Percentiles rank a stretch among this genome's conserved stretches.
Evolutionary conservation across 805 yeast genomes (phyloP).

Genomic region (Schwanniomyces occidentalis): DNA sequence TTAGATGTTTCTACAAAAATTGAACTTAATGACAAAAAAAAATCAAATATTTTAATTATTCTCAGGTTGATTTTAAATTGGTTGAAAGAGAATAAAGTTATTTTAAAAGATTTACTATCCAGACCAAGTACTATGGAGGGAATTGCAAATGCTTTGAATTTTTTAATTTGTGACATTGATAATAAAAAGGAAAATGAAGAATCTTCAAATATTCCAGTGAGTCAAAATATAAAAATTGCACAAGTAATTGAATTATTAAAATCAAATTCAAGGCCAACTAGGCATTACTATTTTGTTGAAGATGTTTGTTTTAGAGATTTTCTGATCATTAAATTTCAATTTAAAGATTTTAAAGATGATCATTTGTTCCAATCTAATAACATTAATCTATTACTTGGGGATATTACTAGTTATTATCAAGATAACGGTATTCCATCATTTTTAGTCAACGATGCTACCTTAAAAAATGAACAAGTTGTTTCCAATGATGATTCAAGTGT

Average conservation of each 20-base stretch:
- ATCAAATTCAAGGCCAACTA: conserved; percentile 39
- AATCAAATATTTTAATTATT: conserved; percentile 14
- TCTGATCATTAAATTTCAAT: conserved; percentile 50
- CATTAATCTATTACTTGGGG: conserved; percentile 23
- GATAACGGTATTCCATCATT: conserved; percentile 1
- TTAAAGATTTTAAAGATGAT: conserved; percentile 63
- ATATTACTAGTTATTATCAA: conserved; percentile 9
- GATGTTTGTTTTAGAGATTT: conserved; percentile 66
- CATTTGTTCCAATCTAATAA: conserved; percentile 34
- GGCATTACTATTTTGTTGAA: conserved; percentile 60
- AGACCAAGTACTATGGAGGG: conserved; percentile 10
- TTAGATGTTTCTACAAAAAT: conserved; percentile 9
- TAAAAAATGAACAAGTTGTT: too few species aligned
- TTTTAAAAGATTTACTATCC: conserved; percentile 12
- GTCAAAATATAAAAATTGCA: conserved; percentile 6
- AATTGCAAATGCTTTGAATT: conserved; percentile 16
- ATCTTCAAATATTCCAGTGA: too few species aligned
- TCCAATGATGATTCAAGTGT: too few species aligned
- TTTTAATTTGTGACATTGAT: conserved; percentile 8
- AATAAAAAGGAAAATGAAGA: not conserved
- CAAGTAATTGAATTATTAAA: conserved; percentile 9
- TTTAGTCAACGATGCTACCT: conserved; percentile 1
- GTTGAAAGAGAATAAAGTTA: conserved; percentile 50
- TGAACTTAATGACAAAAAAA: not conserved
- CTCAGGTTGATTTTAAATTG: conserved; percentile 56